These are phyloP conservation scores for Hypericum perforatum DNA, from an alignment of 345 rosid genomes.

Conservation along the genomic window DNA sequence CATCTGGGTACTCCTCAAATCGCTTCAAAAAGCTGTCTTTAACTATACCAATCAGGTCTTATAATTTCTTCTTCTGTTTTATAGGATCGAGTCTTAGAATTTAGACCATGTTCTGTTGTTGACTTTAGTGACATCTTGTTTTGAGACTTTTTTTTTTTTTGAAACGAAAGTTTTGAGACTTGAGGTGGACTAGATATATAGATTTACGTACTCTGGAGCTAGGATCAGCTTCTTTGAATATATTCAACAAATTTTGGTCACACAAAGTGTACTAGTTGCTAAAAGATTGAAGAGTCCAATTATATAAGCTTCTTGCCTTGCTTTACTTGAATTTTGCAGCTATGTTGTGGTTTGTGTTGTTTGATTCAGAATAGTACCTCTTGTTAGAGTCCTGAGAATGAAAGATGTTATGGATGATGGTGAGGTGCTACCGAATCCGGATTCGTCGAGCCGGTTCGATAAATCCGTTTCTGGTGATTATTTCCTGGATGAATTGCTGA, in stretches of 20 bases:
- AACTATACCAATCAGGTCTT: background rate
- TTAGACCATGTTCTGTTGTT: background rate
- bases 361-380: background rate
- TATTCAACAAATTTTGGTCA: background rate
- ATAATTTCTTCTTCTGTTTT: constrained; percentile 8
- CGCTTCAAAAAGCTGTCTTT: constrained; percentile 11
- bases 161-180: too few relatives aligned
- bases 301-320: background rate
- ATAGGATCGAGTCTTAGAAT: background rate
- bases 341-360: constrained; percentile 4
- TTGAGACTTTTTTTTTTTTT: too few relatives aligned
- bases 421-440: constrained; percentile 22
- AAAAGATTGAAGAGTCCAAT: background rate
- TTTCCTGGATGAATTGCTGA: constrained; percentile 29
- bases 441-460: constrained; percentile 19
- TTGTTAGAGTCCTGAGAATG: constrained; percentile 3
- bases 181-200: too few relatives aligned
- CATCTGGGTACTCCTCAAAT: constrained; percentile 26
- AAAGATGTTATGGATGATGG: constrained; percentile 32
- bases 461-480: constrained; percentile 21
- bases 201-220: too few relatives aligned
- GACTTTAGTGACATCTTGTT: too few relatives aligned
- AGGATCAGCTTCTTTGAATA: too few relatives aligned
- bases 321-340: constrained; percentile 7
- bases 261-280: background rate